Conservation (phyloP, 2,329 filamentous ascomycete genomes). For the Ophiostoma himal-ulmi region DNA sequence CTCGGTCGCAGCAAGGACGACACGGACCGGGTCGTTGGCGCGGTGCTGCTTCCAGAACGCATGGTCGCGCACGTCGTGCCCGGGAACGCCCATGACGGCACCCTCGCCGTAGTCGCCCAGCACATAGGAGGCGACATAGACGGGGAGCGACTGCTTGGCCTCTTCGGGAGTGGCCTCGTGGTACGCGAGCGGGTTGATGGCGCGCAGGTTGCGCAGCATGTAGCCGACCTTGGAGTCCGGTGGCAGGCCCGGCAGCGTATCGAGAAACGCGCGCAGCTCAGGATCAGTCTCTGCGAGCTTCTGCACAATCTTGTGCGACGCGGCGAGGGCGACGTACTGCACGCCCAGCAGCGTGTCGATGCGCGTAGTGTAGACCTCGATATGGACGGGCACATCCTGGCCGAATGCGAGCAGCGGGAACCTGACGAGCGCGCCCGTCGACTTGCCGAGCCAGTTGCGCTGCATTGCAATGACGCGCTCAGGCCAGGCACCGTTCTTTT, state of each 20-base stretch:
- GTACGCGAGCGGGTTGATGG: conserved; percentile 60
- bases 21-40: conserved; percentile 52
- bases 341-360: conserved; percentile 84
- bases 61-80: conserved; percentile 72
- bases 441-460: conserved; percentile 81
- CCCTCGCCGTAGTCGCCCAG: conserved; percentile 80
- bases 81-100: conserved; percentile 87
- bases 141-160: conserved; percentile 55
- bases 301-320: conserved; percentile 63
- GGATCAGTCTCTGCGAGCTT: conserved; percentile 54
- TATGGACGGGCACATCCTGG: conserved; percentile 39
- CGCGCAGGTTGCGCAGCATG: conserved; percentile 54
- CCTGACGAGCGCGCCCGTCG: conserved; percentile 63
- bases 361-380: conserved; percentile 77
- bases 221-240: conserved; percentile 62
- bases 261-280: conserved; percentile 61
- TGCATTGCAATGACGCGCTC: conserved; percentile 79
- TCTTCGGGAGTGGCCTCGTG: conserved; percentile 46
- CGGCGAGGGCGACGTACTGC: conserved; percentile 74
- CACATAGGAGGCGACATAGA: conserved; percentile 81
- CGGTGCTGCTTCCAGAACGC: conserved; percentile 73
- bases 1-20: conserved; percentile 54
- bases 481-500: conserved; percentile 64
- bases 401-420: conserved; percentile 55
- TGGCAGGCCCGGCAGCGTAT: conserved; percentile 52